Conservation (phyloP, 768 basidiomycete species). For the Pleurotus cornucopiae region DNA sequence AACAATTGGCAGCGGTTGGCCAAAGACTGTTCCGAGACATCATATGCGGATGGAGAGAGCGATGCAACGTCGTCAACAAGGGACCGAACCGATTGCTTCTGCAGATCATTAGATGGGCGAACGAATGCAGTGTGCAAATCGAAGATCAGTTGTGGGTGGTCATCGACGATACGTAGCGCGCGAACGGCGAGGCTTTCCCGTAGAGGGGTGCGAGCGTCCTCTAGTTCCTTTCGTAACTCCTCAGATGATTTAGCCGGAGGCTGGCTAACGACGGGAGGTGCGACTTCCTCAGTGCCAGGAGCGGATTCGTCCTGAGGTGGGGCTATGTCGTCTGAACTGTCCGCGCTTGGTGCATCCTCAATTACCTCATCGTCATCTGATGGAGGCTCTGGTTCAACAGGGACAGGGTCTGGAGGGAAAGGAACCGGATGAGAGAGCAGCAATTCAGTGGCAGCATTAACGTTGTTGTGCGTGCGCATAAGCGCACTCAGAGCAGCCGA, state of each 20-base stretch:
- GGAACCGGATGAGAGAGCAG: conserved; percentile 81
- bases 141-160: conserved; percentile 84
- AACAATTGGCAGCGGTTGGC: conserved; percentile 82
- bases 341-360: conserved; percentile 13
- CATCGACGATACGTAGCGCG: conserved; percentile 78
- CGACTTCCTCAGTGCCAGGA: conserved; percentile 9
- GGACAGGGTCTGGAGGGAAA: conserved; percentile 62
- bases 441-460: conserved; percentile 83
- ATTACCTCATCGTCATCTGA: conserved; percentile 25
- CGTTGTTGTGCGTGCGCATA: conserved; percentile 80
- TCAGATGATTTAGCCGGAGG: conserved; percentile 43
- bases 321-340: conserved; percentile 11
- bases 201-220: conserved; percentile 61
- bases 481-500: conserved; percentile 83
- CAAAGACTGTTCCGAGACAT: conserved; percentile 70
- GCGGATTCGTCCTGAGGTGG: conserved; percentile 22
- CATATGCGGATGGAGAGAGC: conserved; percentile 61
- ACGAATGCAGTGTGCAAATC: conserved; percentile 84
- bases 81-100: conserved; percentile 61
- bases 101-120: conserved; percentile 52
- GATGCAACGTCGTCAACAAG: conserved; percentile 75
- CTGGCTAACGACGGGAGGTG: conserved; percentile 5
- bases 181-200: conserved; percentile 61
- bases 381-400: conserved; percentile 24
- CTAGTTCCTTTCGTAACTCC: conserved; percentile 63